Evolutionary conservation across 2,329 filamentous ascomycete species (phyloP).

Genomic region (Mycosphaerella arachidis): DNA sequence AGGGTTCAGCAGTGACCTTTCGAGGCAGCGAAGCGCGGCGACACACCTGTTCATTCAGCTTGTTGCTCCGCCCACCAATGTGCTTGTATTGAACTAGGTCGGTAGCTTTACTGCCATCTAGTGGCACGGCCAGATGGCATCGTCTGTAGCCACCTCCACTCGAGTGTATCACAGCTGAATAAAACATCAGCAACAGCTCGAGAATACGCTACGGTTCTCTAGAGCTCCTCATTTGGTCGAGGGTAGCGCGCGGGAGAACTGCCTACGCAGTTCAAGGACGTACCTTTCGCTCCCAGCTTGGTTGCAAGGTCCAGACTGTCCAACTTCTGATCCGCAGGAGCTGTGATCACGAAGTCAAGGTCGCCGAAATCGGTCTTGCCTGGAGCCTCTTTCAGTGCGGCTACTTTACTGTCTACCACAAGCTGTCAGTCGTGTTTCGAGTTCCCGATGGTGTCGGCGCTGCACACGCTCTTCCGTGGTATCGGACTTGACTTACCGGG

Average conservation of each 20-base stretch:
- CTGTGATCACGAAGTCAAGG: conserved; percentile 54
- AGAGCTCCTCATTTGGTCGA: no score
- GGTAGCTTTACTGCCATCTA: conserved; percentile 12
- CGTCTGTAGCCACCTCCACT: conserved; percentile 2
- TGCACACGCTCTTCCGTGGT: not conserved
- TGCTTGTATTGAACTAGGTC: conserved; percentile 16
- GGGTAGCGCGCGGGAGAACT: no score
- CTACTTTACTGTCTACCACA: conserved; percentile 51
- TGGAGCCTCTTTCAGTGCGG: conserved; percentile 63
- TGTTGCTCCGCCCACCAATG: not conserved
- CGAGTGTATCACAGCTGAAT: not conserved
- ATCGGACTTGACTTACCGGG: not conserved
- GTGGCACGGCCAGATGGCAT: conserved; percentile 23
- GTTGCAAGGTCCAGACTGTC: conserved; percentile 34
- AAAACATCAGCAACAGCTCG: not conserved
- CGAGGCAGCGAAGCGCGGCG: not conserved
- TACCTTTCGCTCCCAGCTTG: conserved; percentile 44
- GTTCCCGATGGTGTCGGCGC: not conserved
- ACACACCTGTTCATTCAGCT: not conserved
- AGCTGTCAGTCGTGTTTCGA: not conserved
- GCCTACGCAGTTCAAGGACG: not conserved
- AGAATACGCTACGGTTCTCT: no score
- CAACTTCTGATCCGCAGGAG: conserved; percentile 7
- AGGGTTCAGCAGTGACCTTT: not conserved
- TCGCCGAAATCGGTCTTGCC: conserved; percentile 67